Evolutionary conservation across 495 filamentous ascomycete genomes (phyloP), one percentile per base, ranked within the genome.

Genomic region (Penicillium egyptiacum): DNA sequence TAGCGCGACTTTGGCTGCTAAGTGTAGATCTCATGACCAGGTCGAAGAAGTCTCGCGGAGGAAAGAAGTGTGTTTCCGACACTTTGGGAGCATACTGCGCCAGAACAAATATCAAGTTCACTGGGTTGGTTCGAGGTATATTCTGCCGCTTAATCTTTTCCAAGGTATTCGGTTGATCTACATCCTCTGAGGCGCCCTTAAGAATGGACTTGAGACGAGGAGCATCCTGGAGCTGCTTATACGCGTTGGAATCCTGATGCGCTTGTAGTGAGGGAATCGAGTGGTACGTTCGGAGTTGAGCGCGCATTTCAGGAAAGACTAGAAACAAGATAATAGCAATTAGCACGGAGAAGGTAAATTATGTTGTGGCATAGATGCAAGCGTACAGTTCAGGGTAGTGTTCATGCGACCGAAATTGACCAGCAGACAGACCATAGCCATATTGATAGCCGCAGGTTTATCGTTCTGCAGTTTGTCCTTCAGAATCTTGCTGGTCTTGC

Each of bases 291-390:
- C 94, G 89, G 33, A 98, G 81, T 63, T 98, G 94, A 43, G 94
- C 94, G 71, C 96, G 91, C 94, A 98, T 98, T 73, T 98, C 94
- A 26, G 95, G 94, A 73, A 98, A 98, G 77, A 98, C 93, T 98
- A 68, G 37, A 43, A 45, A 8, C 30, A 11, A 44, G 59, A 79
- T 58, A 20, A 28, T 46, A 83, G 72, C 41, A 53, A 52, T 59
- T 46, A 71, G 62, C 55, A 57, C 26, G 39, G 35, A 9, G 47
- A 47, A 53, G n/a, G 16, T 39, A 17, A 3, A 17, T 39, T 28
- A 14, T n/a, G 31, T 16, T 19, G 40, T 4, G 8, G n/a, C 9
- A 33, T 33, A 48, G 26, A 25, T 50, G 43, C 50, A 58, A 11
- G 56, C 83, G 61, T 79, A 97, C 93, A 98, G 71, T 98, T 98